Evolutionary conservation across 345 rosid species (phyloP).

Genomic region (Eutrema yunnanense): DNA sequence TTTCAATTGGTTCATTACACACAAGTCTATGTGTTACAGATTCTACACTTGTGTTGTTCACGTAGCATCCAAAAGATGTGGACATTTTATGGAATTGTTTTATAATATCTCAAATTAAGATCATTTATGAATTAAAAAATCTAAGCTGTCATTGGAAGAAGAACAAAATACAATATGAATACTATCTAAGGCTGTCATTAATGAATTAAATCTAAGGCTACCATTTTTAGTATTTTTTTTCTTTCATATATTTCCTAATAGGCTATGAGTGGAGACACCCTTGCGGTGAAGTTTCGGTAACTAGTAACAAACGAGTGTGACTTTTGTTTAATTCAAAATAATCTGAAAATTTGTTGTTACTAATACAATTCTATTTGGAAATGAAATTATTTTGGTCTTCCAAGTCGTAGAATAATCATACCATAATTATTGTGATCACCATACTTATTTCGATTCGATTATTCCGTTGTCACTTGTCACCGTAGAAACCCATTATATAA

Average conservation of each 20-base stretch:
- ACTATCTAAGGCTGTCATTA: too few species aligned
- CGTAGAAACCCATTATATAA: neutral
- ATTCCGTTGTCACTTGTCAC: too few species aligned
- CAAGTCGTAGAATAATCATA: neutral
- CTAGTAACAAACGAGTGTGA: too few species aligned
- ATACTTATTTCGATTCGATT: too few species aligned
- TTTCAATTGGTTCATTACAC: too few species aligned
- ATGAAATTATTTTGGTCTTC: neutral
- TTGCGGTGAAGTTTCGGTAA: neutral
- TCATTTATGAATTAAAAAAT: neutral
- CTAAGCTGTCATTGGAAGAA: neutral
- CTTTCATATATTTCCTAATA: neutral
- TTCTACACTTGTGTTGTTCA: neutral
- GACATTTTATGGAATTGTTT: neutral
- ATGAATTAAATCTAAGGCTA: too few species aligned
- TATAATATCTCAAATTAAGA: neutral
- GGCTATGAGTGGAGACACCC: neutral
- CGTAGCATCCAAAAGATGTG: conserved; percentile 12
- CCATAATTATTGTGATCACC: neutral
- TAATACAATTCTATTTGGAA: too few species aligned
- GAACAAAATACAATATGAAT: neutral
- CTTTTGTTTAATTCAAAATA: neutral
- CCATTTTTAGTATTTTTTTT: neutral
- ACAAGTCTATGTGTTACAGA: too few species aligned
- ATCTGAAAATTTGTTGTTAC: neutral